phyloP scores from a whole-genome alignment of 768 basidiomycete genomes.

The Pleurotus giganteus region DNA sequence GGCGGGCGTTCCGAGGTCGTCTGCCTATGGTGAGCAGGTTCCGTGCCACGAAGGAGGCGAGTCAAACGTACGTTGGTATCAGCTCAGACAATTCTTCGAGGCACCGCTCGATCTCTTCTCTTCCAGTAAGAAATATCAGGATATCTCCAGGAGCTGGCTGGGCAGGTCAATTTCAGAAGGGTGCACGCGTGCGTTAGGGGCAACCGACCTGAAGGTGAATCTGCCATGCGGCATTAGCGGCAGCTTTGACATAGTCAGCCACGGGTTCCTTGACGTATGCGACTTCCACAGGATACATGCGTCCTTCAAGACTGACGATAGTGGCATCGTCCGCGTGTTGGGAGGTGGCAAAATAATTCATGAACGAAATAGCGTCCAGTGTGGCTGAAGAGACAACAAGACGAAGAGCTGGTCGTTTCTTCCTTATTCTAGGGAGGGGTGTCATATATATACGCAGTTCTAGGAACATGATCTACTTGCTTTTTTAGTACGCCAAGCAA shows the following conservation, averaged over 20 bases:
- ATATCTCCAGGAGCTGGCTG: slow-evolving; percentile 88
- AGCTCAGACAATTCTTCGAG: slow-evolving; percentile 79
- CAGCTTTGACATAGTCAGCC: slow-evolving; percentile 77
- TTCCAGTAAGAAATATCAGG: slow-evolving; percentile 89
- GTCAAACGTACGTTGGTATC: slow-evolving; percentile 55
- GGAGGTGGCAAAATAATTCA: slow-evolving; percentile 81
- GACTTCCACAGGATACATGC: slow-evolving; percentile 93
- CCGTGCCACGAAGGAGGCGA: slow-evolving; percentile 3
- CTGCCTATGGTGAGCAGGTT: slow-evolving; percentile 26
- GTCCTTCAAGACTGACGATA: slow-evolving; percentile 88
- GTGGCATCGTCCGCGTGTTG: slow-evolving; percentile 66
- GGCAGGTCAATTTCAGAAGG: slow-evolving; percentile 5
- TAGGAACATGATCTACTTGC: slow-evolving; percentile 37
- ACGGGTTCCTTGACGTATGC: slow-evolving; percentile 80
- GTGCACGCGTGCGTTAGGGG: background rate
- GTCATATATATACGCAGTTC: slow-evolving; percentile 4
- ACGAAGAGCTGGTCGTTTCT: slow-evolving; percentile 86
- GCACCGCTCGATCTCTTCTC: slow-evolving; percentile 94
- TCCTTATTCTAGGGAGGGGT: slow-evolving; percentile 65
- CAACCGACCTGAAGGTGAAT: slow-evolving; percentile 69
- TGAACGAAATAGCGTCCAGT: slow-evolving; percentile 86
- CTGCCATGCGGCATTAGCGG: slow-evolving; percentile 82
- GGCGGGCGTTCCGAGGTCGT: slow-evolving; percentile 51
- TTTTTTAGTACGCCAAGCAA: slow-evolving; percentile 92
- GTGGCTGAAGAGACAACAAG: slow-evolving; percentile 96